Base-by-base conservation (phyloP, 306 rosid species). In the Cicer chorassanicum region DNA sequence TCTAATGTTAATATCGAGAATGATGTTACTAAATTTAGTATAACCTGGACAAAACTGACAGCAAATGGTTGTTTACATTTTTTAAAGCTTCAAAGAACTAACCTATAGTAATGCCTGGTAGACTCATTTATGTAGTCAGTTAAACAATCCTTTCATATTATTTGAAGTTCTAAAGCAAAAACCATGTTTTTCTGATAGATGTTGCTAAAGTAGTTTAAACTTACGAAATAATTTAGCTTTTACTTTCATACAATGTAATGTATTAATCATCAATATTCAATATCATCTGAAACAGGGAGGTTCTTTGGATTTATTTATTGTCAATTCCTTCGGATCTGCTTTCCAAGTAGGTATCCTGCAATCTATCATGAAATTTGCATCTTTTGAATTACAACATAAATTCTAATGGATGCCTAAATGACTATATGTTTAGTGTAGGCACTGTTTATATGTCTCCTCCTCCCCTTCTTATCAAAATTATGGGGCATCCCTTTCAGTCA, bases 291-390 rank as follows among this genome's bases (percentile, higher is more conserved):
- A 85, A 78, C 90, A 93, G 98, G 98, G 96, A 76, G 82, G 87
- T 54, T 86, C 91, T 1, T 75, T 90, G n/a, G 98, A 93, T 80
- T 82, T 93, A 69, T 93, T 93, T 84, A 93, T 90, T 39, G 95
- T 93, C 73, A 93, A 90, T 90, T 90, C 98, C 57, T 93, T 84
- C 16, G 98, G 98, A 77, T 93, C 96, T 77, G 96, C 92, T 71
- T 93, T 86, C 87, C 96, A 93, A 82, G 98, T 93, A 79, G 59
- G 89, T 70, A 68, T 76, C 63, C 74, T 46, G 77, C 69, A 48
- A 61, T 39, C 51, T 18, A 50, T 80, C 55, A 18, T 51, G 49
- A 68, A 21, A 48, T 69, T 67, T 54, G 41, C 72, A 34, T 50
- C 34, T 41, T 67, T 65, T 24, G 10, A 44, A n/a, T 72, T n/a